Evolutionary conservation across 768 basidiomycete species (phyloP).

Genomic region (Lepiota subincarnata): DNA sequence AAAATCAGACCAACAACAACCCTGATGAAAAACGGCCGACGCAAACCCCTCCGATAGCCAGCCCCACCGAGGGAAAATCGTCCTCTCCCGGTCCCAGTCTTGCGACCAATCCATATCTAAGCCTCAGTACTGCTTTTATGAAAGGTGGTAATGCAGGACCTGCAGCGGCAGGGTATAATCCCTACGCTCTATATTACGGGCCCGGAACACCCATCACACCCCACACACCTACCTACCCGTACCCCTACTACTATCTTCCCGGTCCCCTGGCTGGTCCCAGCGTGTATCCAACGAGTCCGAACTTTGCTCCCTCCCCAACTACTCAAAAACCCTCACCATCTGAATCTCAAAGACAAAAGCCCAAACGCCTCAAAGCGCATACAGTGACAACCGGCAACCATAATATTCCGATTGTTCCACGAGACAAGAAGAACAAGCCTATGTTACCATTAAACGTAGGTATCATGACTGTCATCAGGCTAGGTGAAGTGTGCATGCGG

Average conservation of each 20-base stretch:
- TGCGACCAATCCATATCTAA: conserved; percentile 30
- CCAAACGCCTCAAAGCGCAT: conserved; percentile 77
- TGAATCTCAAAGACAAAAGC: conserved; percentile 50
- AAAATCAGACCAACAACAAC: background rate
- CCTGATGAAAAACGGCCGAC: background rate
- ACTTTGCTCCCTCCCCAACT: conserved; percentile 21
- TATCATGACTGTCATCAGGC: conserved; percentile 76
- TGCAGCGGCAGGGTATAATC: conserved; percentile 29
- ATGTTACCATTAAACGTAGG: conserved; percentile 79
- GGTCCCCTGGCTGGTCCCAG: conserved; percentile 32
- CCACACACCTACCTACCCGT: conserved; percentile 32
- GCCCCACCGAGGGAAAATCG: conserved; percentile 14
- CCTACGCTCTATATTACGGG: conserved; percentile 39
- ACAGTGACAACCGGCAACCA: conserved; percentile 74
- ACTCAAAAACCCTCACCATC: conserved; percentile 18
- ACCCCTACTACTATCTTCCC: conserved; percentile 40
- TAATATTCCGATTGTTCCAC: conserved; percentile 75
- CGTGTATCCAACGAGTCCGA: conserved; percentile 29
- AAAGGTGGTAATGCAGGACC: conserved; percentile 11
- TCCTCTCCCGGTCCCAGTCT: conserved; percentile 17
- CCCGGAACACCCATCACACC: conserved; percentile 37
- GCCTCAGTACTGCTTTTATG: conserved; percentile 27
- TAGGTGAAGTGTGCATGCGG: conserved; percentile 76
- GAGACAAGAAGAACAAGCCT: conserved; percentile 67
- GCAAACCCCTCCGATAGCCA: conserved; percentile 13